These are phyloP conservation scores for Trichoderma brevicompactum DNA, from an alignment of 2,329 filamentous ascomycete genomes.

Conservation along the genomic window DNA sequence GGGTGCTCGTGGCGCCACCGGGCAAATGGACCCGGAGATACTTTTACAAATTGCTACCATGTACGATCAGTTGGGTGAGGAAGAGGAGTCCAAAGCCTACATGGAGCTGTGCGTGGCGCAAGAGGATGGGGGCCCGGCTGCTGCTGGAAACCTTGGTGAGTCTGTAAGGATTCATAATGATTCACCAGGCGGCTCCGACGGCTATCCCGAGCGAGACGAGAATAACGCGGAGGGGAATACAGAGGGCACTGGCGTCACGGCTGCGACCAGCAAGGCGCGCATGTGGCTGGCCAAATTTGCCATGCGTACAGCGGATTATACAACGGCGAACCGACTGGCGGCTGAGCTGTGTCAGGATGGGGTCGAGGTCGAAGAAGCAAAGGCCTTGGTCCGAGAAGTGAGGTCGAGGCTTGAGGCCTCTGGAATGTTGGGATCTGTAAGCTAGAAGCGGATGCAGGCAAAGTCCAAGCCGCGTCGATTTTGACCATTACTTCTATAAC, in stretches of 20 bases:
- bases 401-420: slow-evolving; percentile 71
- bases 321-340: slow-evolving; percentile 76
- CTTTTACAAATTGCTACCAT: slow-evolving; percentile 87
- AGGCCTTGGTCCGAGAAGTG: slow-evolving; percentile 86
- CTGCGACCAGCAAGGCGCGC: slow-evolving; percentile 87
- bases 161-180: slow-evolving; percentile 62
- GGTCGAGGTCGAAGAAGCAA: slow-evolving; percentile 95
- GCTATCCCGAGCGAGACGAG: slow-evolving; percentile 43
- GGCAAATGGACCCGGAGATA: slow-evolving; percentile 84
- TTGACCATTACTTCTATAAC: not conserved
- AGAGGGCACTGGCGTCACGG: slow-evolving; percentile 80
- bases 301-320: slow-evolving; percentile 75
- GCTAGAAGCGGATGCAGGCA: slow-evolving; percentile 30
- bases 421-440: slow-evolving; percentile 38
- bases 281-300: slow-evolving; percentile 91
- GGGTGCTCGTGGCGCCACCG: slow-evolving; percentile 54
- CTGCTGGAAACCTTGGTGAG: slow-evolving; percentile 50
- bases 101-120: slow-evolving; percentile 97
- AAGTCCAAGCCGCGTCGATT: slow-evolving; percentile 9
- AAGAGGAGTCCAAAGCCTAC: slow-evolving; percentile 82
- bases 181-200: slow-evolving; percentile 49
- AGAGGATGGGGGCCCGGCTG: slow-evolving; percentile 70
- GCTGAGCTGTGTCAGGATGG: slow-evolving; percentile 95
- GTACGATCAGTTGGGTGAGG: slow-evolving; percentile 79
- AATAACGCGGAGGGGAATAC: slow-evolving; percentile 38